phyloP scores from a whole-genome alignment of 116 monocot genomes.

The Cymodocea nodosa region DNA sequence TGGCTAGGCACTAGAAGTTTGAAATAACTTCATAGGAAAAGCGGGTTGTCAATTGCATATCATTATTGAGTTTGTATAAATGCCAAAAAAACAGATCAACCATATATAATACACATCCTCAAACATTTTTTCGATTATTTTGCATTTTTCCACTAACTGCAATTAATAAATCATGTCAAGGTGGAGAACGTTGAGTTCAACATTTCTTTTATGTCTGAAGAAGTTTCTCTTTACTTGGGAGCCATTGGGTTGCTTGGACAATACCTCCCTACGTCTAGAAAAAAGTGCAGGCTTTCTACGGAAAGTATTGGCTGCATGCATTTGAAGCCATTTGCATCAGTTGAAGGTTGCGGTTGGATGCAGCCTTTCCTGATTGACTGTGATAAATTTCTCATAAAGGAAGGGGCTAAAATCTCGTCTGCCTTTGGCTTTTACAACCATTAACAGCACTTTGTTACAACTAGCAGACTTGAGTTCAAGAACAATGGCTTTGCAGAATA shows the following conservation, averaged over 20 bases:
- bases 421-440: not conserved
- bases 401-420: not conserved
- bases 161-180: constrained; percentile 3
- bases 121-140: not conserved
- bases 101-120: not conserved
- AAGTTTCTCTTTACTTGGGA: constrained; percentile 28
- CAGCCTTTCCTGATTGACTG: constrained; percentile 9
- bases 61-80: no score
- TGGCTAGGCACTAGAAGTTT: no score
- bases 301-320: constrained; percentile 16
- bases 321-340: constrained; percentile 9
- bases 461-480: not conserved
- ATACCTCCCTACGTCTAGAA: constrained; percentile 27
- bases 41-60: no score
- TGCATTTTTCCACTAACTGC: not conserved
- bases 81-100: no score
- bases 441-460: not conserved
- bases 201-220: constrained; percentile 60
- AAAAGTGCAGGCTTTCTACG: constrained; percentile 14
- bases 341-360: constrained; percentile 6
- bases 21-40: no score
- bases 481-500: constrained; percentile 30
- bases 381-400: not conserved
- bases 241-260: constrained; percentile 45
- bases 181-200: constrained; percentile 24